Evolutionary conservation across 768 basidiomycete species (phyloP), one percentile per base, ranked within the genome.

Genomic region (Podaxis mareebaensis): DNA sequence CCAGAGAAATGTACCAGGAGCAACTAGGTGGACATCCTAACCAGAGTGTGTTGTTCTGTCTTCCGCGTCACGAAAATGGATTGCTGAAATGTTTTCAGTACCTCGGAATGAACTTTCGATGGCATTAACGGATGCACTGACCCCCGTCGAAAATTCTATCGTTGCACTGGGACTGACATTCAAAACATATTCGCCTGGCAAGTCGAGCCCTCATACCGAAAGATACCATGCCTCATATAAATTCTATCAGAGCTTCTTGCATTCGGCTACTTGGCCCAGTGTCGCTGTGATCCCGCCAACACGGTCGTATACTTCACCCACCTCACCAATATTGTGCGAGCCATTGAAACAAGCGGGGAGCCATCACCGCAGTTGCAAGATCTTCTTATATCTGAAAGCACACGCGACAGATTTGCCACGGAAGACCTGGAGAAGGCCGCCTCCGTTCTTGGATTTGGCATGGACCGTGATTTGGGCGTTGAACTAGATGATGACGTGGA

Each of bases 221-320:
- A 44, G 22, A 13, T 38, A 13, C 24, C 49, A 53, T 53, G 56
- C 39, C 65, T 64, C 52, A 53, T 46, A 30, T 42, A 15, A 28
- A 33, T 28, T 49, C 12, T n/a, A 53, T 33, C 67, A 94, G 92
- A 90, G 24, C 77, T 92, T 12, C 80, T 95, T 58, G 77, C 78
- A n/a, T 93, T 92, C 71, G 91, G 87, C 0, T 95, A 94, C 69
- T 74, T 88, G 60, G 88, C 91, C 0, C 91, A 94, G 73, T 90
- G 86, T 70, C 89, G 91, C 64, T 95, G 93, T 73, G 87, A 93
- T 68, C 91, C 91, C 33, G 76, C 74, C 3, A 75, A 79, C 40
- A 93, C 91, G 0, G 66, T 85, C 3, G 71, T 75, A 13, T 90
- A 92, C 72, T 93, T 91, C 72, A 82, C 84, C 2, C 78, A 80